Percentiles rank a stretch among this genome's conserved stretches.
Conservation (phyloP, 305 asterid species). For the Caryopteris hybrid region DNA sequence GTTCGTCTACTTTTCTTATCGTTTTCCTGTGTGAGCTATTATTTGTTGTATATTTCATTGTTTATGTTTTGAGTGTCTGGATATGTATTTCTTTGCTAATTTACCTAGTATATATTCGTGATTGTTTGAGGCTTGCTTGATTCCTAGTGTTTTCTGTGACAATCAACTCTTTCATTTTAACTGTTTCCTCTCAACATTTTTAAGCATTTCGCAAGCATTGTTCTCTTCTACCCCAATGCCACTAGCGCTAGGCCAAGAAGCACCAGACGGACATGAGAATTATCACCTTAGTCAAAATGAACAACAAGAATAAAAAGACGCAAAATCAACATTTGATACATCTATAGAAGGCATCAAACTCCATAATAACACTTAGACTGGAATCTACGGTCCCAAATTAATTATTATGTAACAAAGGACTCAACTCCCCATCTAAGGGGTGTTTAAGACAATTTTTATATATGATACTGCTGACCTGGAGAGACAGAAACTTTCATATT, state of each 20-base stretch:
- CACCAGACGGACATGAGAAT: background rate
- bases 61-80: slow-evolving; percentile 4
- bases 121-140: too few species aligned
- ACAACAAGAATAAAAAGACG: background rate
- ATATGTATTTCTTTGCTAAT: background rate
- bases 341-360: background rate
- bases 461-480: slow-evolving; percentile 13
- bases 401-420: background rate
- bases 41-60: background rate
- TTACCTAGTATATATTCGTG: too few species aligned
- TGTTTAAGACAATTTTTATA: background rate
- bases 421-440: background rate
- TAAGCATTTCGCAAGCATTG: background rate
- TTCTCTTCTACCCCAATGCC: background rate
- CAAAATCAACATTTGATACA: background rate
- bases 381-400: background rate
- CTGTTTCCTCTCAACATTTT: background rate
- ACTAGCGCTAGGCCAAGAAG: background rate
- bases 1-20: slow-evolving; percentile 13
- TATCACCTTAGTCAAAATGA: background rate
- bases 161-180: background rate
- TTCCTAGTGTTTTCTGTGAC: background rate
- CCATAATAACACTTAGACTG: background rate
- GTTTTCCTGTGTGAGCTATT: slow-evolving; percentile 9
- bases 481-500: background rate